phyloP scores from a whole-genome alignment of 805 yeast species.

The Ogataea minuta region DNA sequence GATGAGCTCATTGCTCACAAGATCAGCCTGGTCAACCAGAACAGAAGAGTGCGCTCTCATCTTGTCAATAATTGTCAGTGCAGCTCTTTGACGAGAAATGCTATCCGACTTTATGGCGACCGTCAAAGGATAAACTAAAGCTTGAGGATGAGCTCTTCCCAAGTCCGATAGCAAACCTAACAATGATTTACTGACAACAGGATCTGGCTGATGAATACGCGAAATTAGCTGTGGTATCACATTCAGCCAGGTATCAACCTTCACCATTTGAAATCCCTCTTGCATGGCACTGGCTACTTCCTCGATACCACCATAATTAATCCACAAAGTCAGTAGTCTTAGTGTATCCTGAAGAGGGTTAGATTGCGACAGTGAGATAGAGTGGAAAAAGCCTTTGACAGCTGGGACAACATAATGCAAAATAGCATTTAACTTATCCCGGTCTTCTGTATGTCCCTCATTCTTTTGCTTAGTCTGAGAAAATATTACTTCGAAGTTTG shows the following conservation, averaged over 20 bases:
- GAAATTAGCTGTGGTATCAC: conserved; percentile 95
- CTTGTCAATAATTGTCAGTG: conserved; percentile 83
- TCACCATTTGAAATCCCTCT: conserved; percentile 87
- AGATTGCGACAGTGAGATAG: conserved; percentile 81
- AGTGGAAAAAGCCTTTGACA: conserved; percentile 91
- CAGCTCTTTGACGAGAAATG: conserved; percentile 85
- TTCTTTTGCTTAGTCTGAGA: conserved; percentile 36
- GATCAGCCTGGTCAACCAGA: conserved; percentile 86
- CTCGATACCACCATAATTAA: conserved; percentile 89
- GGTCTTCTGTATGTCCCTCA: conserved; percentile 19
- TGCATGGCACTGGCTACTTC: conserved; percentile 89
- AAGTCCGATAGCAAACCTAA: conserved; percentile 79
- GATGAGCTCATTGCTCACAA: conserved; percentile 90
- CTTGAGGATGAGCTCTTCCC: conserved; percentile 97
- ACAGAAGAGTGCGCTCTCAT: conserved; percentile 85
- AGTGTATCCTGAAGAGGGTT: conserved; percentile 91
- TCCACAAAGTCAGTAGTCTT: conserved; percentile 89
- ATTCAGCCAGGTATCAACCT: conserved; percentile 91
- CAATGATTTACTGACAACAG: conserved; percentile 74
- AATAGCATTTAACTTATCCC: conserved; percentile 52
- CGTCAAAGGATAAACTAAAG: conserved; percentile 89
- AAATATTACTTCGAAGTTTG: conserved; percentile 92
- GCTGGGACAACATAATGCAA: conserved; percentile 94
- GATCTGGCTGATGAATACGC: conserved; percentile 93
- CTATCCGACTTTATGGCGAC: conserved; percentile 96